phyloP scores from a whole-genome alignment of 1,139 yeast species.

The Yamadazyma sp. region DNA sequence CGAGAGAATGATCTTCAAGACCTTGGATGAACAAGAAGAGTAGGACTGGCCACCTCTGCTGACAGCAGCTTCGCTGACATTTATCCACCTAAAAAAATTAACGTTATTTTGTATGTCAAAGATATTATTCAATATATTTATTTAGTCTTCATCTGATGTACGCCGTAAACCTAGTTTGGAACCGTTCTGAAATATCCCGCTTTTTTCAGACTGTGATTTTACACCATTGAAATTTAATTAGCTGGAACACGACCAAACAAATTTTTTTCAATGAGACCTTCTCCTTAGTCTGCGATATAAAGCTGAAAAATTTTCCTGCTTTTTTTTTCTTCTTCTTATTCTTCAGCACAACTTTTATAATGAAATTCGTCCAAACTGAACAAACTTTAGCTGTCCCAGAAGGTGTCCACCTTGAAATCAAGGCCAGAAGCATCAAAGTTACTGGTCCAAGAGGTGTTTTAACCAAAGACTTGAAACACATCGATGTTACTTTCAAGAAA shows the following conservation, averaged over 20 bases:
- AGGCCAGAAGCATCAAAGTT: conserved; percentile 88
- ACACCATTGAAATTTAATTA: too few relatives aligned
- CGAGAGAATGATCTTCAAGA: conserved; percentile 56
- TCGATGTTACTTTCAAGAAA: conserved; percentile 89
- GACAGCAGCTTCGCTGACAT: too few relatives aligned
- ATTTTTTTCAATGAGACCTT: too few relatives aligned
- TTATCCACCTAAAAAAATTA: too few relatives aligned
- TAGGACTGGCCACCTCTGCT: too few relatives aligned
- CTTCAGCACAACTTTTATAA: conserved; percentile 22
- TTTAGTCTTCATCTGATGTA: background rate
- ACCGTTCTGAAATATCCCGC: conserved; percentile 7
- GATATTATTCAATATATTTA: background rate
- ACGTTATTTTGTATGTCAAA: too few relatives aligned
- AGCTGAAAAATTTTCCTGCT: conserved; percentile 9
- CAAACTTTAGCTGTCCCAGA: conserved; percentile 91
- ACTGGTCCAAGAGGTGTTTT: conserved; percentile 98
- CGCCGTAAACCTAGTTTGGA: too few relatives aligned
- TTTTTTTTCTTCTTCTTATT: conserved; percentile 4
- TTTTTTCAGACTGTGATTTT: conserved; percentile 3
- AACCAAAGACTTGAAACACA: conserved; percentile 89
- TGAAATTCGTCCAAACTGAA: conserved; percentile 96
- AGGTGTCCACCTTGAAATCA: conserved; percentile 88
- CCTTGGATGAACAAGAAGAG: conserved; percentile 61
- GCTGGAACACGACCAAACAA: too few relatives aligned
- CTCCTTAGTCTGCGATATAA: conserved; percentile 1